phyloP scores from a whole-genome alignment of 768 basidiomycete genomes.

The Termitomyces titanicus region DNA sequence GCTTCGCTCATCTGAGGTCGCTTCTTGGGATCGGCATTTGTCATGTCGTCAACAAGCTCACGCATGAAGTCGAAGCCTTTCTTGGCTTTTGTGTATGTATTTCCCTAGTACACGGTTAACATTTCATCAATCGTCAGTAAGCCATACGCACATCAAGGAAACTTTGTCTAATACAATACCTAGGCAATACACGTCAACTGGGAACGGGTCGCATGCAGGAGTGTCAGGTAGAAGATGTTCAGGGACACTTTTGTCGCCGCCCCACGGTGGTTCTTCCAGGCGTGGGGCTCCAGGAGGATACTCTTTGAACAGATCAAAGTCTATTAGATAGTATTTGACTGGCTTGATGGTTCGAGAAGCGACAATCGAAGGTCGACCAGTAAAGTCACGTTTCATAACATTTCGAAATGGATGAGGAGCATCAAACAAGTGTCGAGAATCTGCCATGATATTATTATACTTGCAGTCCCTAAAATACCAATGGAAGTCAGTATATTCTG shows the following conservation, averaged over 20 bases:
- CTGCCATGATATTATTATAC: slow-evolving; percentile 17
- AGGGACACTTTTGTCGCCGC: slow-evolving; percentile 4
- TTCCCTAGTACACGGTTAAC: not conserved
- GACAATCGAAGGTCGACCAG: not conserved
- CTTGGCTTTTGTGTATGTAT: not conserved
- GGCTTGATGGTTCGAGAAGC: slow-evolving; percentile 12
- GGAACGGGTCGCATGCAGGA: slow-evolving; percentile 6
- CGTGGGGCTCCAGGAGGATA: slow-evolving; percentile 6
- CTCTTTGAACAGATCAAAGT: slow-evolving; percentile 20
- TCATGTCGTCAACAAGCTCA: slow-evolving; percentile 1
- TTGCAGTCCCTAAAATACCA: slow-evolving; percentile 13
- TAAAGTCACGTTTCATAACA: slow-evolving; percentile 8
- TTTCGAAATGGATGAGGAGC: slow-evolving; percentile 8
- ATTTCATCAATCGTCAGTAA: not conserved
- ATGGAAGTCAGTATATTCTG: not conserved
- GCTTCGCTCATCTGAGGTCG: not conserved
- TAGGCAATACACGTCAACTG: slow-evolving; percentile 7
- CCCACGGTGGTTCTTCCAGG: slow-evolving; percentile 2
- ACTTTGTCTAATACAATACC: not conserved
- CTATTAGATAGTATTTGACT: slow-evolving; percentile 21
- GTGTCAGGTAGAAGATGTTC: not conserved
- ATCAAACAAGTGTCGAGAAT: slow-evolving; percentile 5
- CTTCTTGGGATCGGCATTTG: not conserved
- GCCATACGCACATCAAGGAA: slow-evolving; percentile 1
- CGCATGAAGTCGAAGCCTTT: slow-evolving; percentile 3